These are phyloP conservation scores for Solanum verrucosum DNA, from an alignment of 257 asterid species.

Conservation along the genomic window DNA sequence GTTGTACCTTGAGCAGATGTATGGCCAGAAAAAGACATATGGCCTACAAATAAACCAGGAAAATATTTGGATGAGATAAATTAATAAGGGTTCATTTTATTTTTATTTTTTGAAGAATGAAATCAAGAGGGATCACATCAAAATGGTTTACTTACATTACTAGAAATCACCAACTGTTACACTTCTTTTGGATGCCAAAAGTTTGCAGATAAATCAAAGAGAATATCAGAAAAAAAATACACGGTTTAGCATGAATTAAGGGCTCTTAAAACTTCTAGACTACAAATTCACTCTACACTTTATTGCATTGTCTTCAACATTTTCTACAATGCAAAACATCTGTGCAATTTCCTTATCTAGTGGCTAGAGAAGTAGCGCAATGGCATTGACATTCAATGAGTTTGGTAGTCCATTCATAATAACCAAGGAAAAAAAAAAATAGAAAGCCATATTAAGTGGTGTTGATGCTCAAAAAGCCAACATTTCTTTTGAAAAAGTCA, in stretches of 20 bases:
- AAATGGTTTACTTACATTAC: background rate
- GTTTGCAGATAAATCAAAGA: background rate
- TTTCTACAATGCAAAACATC: background rate
- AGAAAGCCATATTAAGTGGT: background rate
- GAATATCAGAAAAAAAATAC: background rate
- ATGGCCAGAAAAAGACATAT: conserved; percentile 39
- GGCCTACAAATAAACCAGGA: conserved; percentile 33
- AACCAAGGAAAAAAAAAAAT: background rate
- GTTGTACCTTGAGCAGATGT: conserved; percentile 40
- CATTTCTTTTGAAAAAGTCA: background rate
- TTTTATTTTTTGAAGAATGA: background rate
- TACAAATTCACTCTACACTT: background rate
- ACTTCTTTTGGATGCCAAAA: background rate
- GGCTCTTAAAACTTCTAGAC: conserved; percentile 5
- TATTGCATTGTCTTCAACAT: background rate
- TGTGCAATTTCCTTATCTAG: background rate
- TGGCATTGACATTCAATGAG: background rate
- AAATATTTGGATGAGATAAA: background rate
- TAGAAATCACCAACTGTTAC: background rate
- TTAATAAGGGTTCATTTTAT: background rate
- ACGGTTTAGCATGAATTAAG: background rate
- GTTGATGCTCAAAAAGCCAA: background rate
- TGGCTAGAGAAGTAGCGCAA: background rate
- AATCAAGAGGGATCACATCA: background rate
- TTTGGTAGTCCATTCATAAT: background rate